Conservation (phyloP, 2,329 filamentous ascomycete species). For the Fusarium neocosmosporiellum region DNA sequence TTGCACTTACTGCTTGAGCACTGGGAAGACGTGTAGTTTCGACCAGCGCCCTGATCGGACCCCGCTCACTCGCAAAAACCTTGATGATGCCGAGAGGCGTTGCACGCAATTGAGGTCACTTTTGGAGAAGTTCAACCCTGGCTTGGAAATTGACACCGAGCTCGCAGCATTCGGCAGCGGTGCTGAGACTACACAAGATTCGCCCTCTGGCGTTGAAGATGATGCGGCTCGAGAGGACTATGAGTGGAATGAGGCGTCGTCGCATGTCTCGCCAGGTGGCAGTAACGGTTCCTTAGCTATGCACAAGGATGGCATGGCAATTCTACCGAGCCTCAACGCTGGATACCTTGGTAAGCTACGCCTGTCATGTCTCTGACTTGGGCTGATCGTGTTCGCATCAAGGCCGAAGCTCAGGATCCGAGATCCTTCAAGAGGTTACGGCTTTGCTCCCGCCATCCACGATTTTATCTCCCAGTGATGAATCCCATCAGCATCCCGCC, state of each 20-base stretch:
- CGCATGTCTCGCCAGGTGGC: not conserved
- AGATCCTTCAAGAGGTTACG: slow-evolving; percentile 40
- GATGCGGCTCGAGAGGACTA: slow-evolving; percentile 10
- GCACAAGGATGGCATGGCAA: slow-evolving; percentile 41
- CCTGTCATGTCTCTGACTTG: not conserved
- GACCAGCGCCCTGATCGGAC: slow-evolving; percentile 49
- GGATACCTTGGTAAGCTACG: slow-evolving; percentile 40
- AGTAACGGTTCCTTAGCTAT: not conserved
- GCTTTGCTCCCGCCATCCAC: slow-evolving; percentile 9
- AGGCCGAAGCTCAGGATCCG: slow-evolving; percentile 45
- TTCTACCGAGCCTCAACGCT: slow-evolving; percentile 33
- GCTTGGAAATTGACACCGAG: slow-evolving; percentile 40
- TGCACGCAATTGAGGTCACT: slow-evolving; percentile 43
- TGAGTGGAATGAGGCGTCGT: slow-evolving; percentile 36
- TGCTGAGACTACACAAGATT: not conserved
- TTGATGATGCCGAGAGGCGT: slow-evolving; percentile 47
- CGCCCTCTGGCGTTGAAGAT: not conserved
- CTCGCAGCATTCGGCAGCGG: not conserved
- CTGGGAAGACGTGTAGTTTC: slow-evolving; percentile 48
- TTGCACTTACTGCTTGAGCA: slow-evolving; percentile 40
- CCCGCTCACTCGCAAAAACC: slow-evolving; percentile 49
- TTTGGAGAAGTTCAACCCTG: slow-evolving; percentile 42
- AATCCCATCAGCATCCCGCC: not conserved
- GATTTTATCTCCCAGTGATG: not conserved
- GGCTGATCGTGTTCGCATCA: not conserved